Base-by-base conservation (phyloP, 1,284 basidiomycete genomes). In the Polyporus tsugae region DNA sequence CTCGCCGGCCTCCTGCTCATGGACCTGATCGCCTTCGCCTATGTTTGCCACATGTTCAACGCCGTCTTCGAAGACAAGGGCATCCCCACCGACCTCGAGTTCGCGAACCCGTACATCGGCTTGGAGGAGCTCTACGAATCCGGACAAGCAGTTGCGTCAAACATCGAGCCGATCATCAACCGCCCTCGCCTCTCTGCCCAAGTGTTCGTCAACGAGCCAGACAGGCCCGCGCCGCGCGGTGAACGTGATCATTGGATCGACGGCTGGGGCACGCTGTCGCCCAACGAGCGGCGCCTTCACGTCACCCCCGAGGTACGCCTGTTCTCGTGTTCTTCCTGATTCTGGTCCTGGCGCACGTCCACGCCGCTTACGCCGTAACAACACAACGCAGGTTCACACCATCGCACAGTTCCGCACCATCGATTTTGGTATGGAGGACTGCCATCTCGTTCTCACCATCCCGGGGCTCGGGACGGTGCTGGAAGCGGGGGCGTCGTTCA, bases 401-500 rank as follows among this genome's bases (percentile, higher is more conserved):
- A 64, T 75, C 61, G 63, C 63, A 2, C 74, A 75, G 58, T 74
- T 75, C 61, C 67, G 72, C 36, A 66, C 68, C 29, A 67, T 72
- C 25, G 74, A 75, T 67, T 75, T 57, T 44, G 74, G 74, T 38
- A 75, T 75, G 74, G 74, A 75, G 58, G 60, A 62, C n/a, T 75
- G 60, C 60, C 64, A 68, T 58, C 66, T 62, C 44, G 44, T 62
- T 17, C 9, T 62, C 33, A 19, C 41, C n/a, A 1, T 46, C 19
- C 60, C 60, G 15, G 44, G 7, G 11, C 39, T 19, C 17, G 19
- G 33, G 6, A 17, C 41, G 15, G 15, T 17, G 2, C 29, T 62
- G 36, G 60, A 62, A 22, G 19, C 42, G 13, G 60, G 60, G 19
- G 60, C 60, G 13, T 22, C 44, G 6, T 73, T 72, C 65, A 22